phyloP scores from a whole-genome alignment of 352 stramenopile species.

The Pythium periplocum region DNA sequence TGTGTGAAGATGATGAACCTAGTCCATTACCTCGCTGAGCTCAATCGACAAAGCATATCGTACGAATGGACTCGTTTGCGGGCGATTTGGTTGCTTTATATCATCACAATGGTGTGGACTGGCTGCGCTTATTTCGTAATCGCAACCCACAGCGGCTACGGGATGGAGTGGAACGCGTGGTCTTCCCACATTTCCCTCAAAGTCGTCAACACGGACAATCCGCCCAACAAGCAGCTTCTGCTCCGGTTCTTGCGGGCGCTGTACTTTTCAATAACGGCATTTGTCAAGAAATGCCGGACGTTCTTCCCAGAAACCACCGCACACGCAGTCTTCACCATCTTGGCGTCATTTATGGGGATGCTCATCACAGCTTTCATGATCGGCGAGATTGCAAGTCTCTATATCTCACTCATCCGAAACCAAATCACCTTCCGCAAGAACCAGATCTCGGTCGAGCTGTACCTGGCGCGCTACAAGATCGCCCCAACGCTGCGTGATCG shows the following conservation, averaged over 20 bases:
- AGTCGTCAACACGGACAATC: conserved; percentile 7
- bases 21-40: conserved; percentile 32
- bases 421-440: conserved; percentile 64
- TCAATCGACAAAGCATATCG: conserved; percentile 17
- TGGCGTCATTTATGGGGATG: conserved; percentile 41
- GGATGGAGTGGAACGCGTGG: conserved; percentile 17
- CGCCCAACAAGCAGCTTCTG: conserved; percentile 8
- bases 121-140: conserved; percentile 20
- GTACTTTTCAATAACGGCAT: conserved; percentile 52
- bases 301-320: conserved; percentile 22
- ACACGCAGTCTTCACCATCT: conserved; percentile 43
- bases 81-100: conserved; percentile 19
- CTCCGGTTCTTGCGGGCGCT: conserved; percentile 39
- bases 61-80: conserved; percentile 18
- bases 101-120: conserved; percentile 21
- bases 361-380: conserved; percentile 71
- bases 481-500: conserved; percentile 29
- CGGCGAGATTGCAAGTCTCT: conserved; percentile 57
- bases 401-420: conserved; percentile 62
- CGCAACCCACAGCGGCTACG: conserved; percentile 7
- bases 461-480: conserved; percentile 41
- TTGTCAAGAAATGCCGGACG: conserved; percentile 47
- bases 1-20: conserved; percentile 56
- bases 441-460: conserved; percentile 47
- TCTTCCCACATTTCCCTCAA: conserved; percentile 8